A percentile compares a stretch with the other conserved stretches of the same genome.
These are phyloP conservation scores for Pythium folliculosum DNA, from an alignment of 352 stramenopile species.

Conservation along the genomic window DNA sequence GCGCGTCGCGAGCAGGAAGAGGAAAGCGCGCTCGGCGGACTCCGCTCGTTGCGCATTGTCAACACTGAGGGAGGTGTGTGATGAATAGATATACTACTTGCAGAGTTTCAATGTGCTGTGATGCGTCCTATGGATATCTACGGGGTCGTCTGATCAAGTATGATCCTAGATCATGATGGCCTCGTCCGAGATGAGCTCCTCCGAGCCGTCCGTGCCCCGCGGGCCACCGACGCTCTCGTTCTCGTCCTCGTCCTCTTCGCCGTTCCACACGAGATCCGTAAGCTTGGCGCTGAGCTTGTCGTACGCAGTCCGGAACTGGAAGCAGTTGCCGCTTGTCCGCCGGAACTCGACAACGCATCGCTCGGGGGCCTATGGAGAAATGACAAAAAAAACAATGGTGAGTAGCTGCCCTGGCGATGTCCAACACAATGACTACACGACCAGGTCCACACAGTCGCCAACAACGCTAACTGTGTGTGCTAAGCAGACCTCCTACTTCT, in stretches of 20 bases:
- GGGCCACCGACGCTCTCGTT: slow-evolving; percentile 1
- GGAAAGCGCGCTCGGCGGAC: slow-evolving; percentile 38
- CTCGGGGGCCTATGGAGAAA: slow-evolving; percentile 35
- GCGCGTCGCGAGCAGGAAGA: slow-evolving; percentile 28
- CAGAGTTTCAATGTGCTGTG: slow-evolving; percentile 7
- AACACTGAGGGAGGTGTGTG: slow-evolving; percentile 27
- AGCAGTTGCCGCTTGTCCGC: slow-evolving; percentile 65
- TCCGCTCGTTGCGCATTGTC: slow-evolving; percentile 55
- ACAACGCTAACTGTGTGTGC: neutral
- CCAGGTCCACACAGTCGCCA: neutral
- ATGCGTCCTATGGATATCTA: neutral
- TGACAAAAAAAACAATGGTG: slow-evolving; percentile 15
- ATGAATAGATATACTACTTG: slow-evolving; percentile 22
- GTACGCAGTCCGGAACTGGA: slow-evolving; percentile 76
- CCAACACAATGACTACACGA: neutral
- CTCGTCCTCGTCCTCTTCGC: slow-evolving; percentile 37
- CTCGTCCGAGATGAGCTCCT: slow-evolving; percentile 81
- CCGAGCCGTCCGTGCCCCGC: slow-evolving; percentile 30
- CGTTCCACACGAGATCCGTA: slow-evolving; percentile 55
- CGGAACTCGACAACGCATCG: slow-evolving; percentile 73
- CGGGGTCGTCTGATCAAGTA: too few relatives aligned
- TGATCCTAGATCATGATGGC: slow-evolving; percentile 76
- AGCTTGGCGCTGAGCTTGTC: slow-evolving; percentile 61
- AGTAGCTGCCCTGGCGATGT: neutral
- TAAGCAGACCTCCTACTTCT: neutral